Conservation (phyloP, 129 eudicot genomes). For the Chrysanthemum seticuspe region DNA sequence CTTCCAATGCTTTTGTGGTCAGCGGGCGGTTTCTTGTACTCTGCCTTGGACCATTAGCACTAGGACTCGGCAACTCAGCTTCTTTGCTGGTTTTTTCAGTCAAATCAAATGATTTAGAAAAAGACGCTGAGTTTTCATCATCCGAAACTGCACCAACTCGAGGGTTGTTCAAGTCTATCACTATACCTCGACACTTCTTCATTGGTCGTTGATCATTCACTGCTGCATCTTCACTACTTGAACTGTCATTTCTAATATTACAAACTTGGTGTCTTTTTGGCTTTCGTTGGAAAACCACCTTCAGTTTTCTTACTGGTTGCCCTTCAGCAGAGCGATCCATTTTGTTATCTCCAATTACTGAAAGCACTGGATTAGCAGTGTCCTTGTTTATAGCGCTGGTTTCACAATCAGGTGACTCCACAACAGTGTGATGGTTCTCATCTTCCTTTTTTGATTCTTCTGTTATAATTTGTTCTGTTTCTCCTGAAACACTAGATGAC, state of each 20-base stretch:
- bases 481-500: background rate
- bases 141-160: constrained; percentile 24
- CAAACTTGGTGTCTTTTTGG: background rate
- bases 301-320: constrained; percentile 15
- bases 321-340: background rate
- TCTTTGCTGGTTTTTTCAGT: too few relatives aligned
- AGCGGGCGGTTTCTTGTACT: constrained; percentile 56
- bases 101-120: too few relatives aligned
- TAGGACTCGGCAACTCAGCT: too few relatives aligned
- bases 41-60: constrained; percentile 24
- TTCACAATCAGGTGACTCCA: background rate
- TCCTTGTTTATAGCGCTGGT: background rate
- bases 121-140: background rate
- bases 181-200: constrained; percentile 9
- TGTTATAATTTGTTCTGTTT: background rate
- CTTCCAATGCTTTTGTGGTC: constrained; percentile 55
- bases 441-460: constrained; percentile 7
- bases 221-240: constrained; percentile 3
- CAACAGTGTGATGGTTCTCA: background rate
- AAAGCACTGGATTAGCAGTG: background rate
- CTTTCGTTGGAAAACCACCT: constrained; percentile 9
- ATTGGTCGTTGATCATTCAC: background rate
- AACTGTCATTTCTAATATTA: background rate
- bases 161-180: constrained; percentile 43
- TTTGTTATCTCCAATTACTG: background rate